Conservation (phyloP, 768 basidiomycete genomes). For the Amanita thiersii region DNA sequence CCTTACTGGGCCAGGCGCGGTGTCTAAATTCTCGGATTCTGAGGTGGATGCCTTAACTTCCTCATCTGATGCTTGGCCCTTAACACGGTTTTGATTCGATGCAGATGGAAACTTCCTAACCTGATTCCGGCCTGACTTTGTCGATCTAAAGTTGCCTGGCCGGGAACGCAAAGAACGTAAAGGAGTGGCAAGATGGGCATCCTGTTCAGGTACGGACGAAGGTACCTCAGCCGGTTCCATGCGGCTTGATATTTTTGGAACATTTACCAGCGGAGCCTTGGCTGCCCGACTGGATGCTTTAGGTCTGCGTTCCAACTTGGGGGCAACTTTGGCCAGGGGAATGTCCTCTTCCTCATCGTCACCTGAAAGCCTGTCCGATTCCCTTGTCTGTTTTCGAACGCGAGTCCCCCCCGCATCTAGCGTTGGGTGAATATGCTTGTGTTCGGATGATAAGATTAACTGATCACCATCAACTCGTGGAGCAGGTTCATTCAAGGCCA, state of each 20-base stretch:
- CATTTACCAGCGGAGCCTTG: not conserved
- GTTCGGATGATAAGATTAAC: not conserved
- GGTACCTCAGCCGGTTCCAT: slow-evolving; percentile 36
- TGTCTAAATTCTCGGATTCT: not conserved
- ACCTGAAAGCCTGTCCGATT: slow-evolving; percentile 16
- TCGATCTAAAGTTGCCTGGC: slow-evolving; percentile 1
- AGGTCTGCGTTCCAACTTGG: not conserved
- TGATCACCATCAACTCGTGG: not conserved
- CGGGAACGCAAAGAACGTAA: slow-evolving; percentile 1
- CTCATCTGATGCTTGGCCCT: slow-evolving; percentile 3
- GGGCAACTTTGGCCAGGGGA: slow-evolving; percentile 26
- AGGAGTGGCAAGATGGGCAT: slow-evolving; percentile 17
- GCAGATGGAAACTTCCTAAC: not conserved
- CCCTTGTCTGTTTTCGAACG: not conserved
- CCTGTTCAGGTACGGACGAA: slow-evolving; percentile 55
- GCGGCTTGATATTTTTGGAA: not conserved
- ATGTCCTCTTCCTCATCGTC: slow-evolving; percentile 33
- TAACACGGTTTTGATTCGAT: not conserved
- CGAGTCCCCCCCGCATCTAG: too few relatives aligned
- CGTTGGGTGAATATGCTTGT: not conserved
- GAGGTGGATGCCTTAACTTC: slow-evolving; percentile 19
- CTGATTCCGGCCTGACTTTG: slow-evolving; percentile 5
- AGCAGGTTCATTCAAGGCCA: not conserved
- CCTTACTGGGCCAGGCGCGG: slow-evolving; percentile 17
- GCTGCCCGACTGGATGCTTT: not conserved